Base-by-base conservation (phyloP, 2,329 filamentous ascomycete genomes). In the Calonectria naviculata region DNA sequence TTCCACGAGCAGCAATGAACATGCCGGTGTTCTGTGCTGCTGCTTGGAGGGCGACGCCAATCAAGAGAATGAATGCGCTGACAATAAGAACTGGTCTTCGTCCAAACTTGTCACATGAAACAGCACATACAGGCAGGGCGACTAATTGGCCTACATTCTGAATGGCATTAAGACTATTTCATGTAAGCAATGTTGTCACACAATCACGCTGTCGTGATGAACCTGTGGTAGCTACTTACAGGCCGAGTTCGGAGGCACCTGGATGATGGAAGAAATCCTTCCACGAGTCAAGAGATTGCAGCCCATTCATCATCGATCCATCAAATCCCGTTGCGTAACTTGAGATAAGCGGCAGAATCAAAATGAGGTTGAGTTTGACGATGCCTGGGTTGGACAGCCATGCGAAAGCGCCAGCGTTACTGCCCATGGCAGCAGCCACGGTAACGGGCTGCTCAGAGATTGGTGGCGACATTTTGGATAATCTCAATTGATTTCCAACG, bases 1-100 rank as follows among this genome's bases (percentile, higher is more conserved):
- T 44, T 3, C 82, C 71, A 75, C 88, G 87, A n/a, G 85, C 84
- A 8, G 77, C 71, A 66, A 81, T 81, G 76, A 80, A 83, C n/a
- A 65, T 65, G 46, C 44, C 63, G n/a, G 29, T 56, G 15, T 66
- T 66, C 38, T 66, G 49, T 2, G 63, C 63, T 31, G 63, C 34
- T 5, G 36, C 49, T 13, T 58, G 49, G 8, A 66, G 36, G 15
- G 24, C 47, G 2, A 54, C 47, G 9, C 63, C 63, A n/a, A 65
- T 44, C 19, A 56, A 6, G 5, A 38, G 36, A 4, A 65, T 54
- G 12, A 44, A 29, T 2, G 47, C 46, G 19, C 34, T 34, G 10
- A 54, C 38, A 2, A 65, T 15, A 12, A 65, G 46, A 15, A 38
- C 63, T n/a, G 26, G 34, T n/a, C 41, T 58, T 17, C 63, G 63